phyloP scores from a whole-genome alignment of 345 rosid genomes.

The Zanthoxylum bungeanum region DNA sequence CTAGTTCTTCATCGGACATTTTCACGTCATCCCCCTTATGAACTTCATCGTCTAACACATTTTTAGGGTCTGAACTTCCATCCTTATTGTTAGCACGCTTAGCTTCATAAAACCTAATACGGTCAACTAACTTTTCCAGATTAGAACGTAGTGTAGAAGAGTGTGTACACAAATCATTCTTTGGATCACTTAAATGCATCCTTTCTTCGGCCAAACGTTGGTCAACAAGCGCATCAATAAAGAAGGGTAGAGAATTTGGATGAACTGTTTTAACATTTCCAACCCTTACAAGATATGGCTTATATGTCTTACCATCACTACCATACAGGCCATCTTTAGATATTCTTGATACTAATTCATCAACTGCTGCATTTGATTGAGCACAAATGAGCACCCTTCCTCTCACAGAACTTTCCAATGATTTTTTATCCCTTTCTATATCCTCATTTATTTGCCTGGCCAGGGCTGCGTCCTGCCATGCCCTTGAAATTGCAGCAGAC shows the following conservation, averaged over 20 bases:
- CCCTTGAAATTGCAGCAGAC: constrained; percentile 73
- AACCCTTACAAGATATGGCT: constrained; percentile 94
- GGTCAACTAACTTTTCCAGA: constrained; percentile 77
- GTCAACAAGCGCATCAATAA: constrained; percentile 90
- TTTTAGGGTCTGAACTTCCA: constrained; percentile 45
- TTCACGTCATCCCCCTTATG: constrained; percentile 41
- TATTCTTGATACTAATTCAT: constrained; percentile 89
- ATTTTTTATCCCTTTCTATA: constrained; percentile 37
- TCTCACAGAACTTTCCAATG: constrained; percentile 43
- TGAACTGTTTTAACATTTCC: constrained; percentile 93
- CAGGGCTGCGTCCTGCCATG: constrained; percentile 97
- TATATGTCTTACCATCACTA: constrained; percentile 81
- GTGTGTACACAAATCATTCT: constrained; percentile 34
- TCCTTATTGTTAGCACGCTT: constrained; percentile 79
- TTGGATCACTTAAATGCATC: constrained; percentile 42
- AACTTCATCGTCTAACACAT: constrained; percentile 43
- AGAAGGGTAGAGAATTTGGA: constrained; percentile 76
- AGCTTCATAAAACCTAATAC: constrained; percentile 73
- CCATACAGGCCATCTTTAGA: constrained; percentile 75
- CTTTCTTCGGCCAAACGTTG: constrained; percentile 74
- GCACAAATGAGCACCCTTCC: constrained; percentile 93
- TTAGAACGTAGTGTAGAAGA: constrained; percentile 71
- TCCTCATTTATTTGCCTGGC: constrained; percentile 75
- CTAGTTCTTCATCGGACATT: constrained; percentile 65
- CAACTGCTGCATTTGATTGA: constrained; percentile 99